These are phyloP conservation scores for Cladosporium austrohemisphaericum DNA, from an alignment of 2,329 filamentous ascomycete species.

Conservation along the genomic window DNA sequence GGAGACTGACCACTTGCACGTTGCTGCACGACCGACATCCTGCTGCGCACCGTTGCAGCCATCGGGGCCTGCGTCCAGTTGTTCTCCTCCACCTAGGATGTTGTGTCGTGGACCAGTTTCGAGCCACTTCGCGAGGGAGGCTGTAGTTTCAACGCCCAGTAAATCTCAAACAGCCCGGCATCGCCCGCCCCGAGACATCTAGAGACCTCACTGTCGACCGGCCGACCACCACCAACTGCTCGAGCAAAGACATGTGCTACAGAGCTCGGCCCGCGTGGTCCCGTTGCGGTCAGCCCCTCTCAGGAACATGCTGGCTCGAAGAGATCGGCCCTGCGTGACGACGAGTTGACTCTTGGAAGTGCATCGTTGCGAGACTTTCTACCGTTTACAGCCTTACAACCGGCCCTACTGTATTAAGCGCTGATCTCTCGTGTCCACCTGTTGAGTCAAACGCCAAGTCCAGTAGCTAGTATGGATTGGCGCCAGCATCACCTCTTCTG, in stretches of 20 bases:
- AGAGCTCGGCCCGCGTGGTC: constrained; percentile 5
- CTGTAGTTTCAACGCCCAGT: background rate
- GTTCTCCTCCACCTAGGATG: constrained; percentile 1
- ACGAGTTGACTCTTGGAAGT: background rate
- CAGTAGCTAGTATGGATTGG: constrained; percentile 9
- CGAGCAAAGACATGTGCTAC: constrained; percentile 10
- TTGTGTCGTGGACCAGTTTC: background rate
- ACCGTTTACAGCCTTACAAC: constrained; percentile 5
- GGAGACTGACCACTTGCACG: constrained; percentile 11
- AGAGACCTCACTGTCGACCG: constrained; percentile 7
- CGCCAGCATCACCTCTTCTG: constrained; percentile 12
- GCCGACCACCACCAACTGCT: constrained; percentile 3
- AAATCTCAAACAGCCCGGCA: background rate
- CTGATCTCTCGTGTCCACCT: constrained; percentile 14
- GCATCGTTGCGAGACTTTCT: constrained; percentile 7
- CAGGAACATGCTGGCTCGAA: constrained; percentile 6
- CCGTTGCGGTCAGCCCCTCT: constrained; percentile 11
- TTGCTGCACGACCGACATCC: background rate
- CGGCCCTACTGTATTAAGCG: constrained; percentile 7
- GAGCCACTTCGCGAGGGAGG: background rate
- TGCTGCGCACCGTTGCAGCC: constrained; percentile 6
- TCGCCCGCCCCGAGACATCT: constrained; percentile 9
- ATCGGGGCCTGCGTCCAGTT: constrained; percentile 4
- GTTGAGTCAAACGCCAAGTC: constrained; percentile 3
- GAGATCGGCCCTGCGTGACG: constrained; percentile 15